Evolutionary conservation across 805 yeast species (phyloP).

Genomic region (Saturnispora galanensis): DNA sequence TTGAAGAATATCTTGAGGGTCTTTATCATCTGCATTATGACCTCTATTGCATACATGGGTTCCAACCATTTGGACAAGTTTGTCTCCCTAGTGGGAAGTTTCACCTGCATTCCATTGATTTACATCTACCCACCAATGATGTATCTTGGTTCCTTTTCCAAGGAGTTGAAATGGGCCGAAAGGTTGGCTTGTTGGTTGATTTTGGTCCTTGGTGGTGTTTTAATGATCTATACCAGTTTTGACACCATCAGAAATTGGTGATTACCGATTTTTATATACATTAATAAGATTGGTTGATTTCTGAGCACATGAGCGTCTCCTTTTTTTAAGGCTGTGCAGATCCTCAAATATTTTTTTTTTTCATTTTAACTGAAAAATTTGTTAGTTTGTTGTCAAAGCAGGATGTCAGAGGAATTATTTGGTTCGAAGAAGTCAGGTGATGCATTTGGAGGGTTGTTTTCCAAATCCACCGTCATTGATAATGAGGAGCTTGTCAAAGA

Average conservation of each 20-base stretch:
- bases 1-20: conserved; percentile 55
- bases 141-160: conserved; percentile 45
- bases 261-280: background rate
- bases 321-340: conserved; percentile 2
- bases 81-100: conserved; percentile 74
- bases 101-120: conserved; percentile 79
- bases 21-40: conserved; percentile 42
- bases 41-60: conserved; percentile 54
- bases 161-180: conserved; percentile 23
- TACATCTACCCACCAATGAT: conserved; percentile 79
- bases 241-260: conserved; percentile 8
- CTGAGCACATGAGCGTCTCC: background rate
- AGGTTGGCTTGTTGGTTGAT: conserved; percentile 39
- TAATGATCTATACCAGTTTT: conserved; percentile 51
- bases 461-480: conserved; percentile 37
- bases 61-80: conserved; percentile 61
- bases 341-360: background rate
- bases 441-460: conserved; percentile 23
- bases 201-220: conserved; percentile 45
- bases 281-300: background rate
- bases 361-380: background rate
- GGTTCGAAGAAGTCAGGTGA: background rate
- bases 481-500: conserved; percentile 23
- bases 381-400: background rate
- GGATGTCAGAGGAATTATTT: conserved; percentile 4